Conservation (phyloP, 306 rosid genomes). For the Quillaja saponaria region DNA sequence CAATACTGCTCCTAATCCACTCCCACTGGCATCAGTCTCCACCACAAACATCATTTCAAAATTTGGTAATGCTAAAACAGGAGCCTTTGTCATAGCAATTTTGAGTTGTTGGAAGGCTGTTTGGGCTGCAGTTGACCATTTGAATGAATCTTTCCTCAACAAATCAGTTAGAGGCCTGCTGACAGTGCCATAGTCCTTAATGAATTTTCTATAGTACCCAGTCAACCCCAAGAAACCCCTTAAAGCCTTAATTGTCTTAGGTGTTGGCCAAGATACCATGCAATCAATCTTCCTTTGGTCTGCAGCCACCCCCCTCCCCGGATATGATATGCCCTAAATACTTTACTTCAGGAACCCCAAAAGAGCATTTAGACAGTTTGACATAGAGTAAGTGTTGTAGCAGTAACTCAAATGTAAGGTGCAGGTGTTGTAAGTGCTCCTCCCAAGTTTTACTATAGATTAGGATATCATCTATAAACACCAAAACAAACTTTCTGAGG, state of each 20-base stretch:
- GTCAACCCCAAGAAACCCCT: background rate
- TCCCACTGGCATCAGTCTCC: too few species aligned
- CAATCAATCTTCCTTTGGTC: background rate
- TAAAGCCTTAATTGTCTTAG: background rate
- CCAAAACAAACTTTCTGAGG: background rate
- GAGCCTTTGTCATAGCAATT: background rate
- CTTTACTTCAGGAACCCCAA: background rate
- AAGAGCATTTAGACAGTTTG: background rate
- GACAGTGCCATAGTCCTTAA: background rate
- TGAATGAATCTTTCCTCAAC: background rate
- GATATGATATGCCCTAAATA: background rate
- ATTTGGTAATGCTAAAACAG: background rate
- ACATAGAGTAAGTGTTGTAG: background rate
- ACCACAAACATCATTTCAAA: background rate
- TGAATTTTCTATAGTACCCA: background rate
- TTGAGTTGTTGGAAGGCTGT: background rate
- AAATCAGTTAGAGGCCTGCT: background rate
- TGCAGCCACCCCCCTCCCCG: fast-evolving
- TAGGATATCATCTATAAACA: background rate
- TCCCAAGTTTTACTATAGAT: background rate
- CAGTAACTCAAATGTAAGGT: background rate
- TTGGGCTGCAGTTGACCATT: background rate
- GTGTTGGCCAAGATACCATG: background rate
- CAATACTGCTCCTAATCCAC: background rate
- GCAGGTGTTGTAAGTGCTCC: background rate